Evolutionary conservation across 768 basidiomycete species (phyloP).

Genomic region (Mycena rosella): DNA sequence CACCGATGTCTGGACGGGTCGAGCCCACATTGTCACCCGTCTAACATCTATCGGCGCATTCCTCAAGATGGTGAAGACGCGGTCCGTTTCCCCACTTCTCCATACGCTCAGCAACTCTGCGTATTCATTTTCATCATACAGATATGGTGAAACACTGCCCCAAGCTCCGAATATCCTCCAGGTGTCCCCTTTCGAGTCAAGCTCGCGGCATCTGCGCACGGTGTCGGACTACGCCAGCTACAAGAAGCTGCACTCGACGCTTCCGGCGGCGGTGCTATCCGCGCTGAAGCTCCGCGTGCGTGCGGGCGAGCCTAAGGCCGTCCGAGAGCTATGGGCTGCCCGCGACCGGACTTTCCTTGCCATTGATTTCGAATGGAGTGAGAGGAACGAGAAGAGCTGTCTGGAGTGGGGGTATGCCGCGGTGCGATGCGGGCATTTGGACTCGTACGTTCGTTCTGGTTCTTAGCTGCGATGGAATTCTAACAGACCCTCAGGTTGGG

Average conservation of each 20-base stretch:
- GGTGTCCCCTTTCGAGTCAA: slow-evolving; percentile 76
- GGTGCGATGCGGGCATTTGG: slow-evolving; percentile 77
- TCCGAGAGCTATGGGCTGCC: slow-evolving; percentile 75
- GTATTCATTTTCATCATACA: slow-evolving; percentile 38
- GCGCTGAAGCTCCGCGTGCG: slow-evolving; percentile 76
- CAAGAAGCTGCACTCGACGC: slow-evolving; percentile 76
- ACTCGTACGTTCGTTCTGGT: slow-evolving; percentile 62
- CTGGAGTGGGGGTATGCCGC: slow-evolving; percentile 90
- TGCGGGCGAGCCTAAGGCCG: slow-evolving; percentile 72
- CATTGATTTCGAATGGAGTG: slow-evolving; percentile 81
- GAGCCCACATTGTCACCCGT: slow-evolving; percentile 85
- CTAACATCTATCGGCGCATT: slow-evolving; percentile 79
- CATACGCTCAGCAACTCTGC: not conserved
- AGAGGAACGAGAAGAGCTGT: slow-evolving; percentile 75
- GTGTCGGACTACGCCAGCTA: slow-evolving; percentile 77
- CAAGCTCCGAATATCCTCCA: slow-evolving; percentile 79
- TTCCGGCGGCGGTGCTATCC: slow-evolving; percentile 76
- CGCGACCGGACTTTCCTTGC: slow-evolving; percentile 82
- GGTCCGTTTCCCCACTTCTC: slow-evolving; percentile 52
- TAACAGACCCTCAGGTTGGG: slow-evolving; percentile 58
- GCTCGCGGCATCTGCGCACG: slow-evolving; percentile 76
- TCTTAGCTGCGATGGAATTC: not conserved
- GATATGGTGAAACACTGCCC: slow-evolving; percentile 83
- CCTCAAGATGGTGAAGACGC: slow-evolving; percentile 87
- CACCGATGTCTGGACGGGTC: slow-evolving; percentile 78